Percentiles rank a stretch among this genome's conserved stretches.
These are phyloP conservation scores for Phialemonium atrogriseum DNA, from an alignment of 2,329 filamentous ascomycete genomes.

Conservation along the genomic window DNA sequence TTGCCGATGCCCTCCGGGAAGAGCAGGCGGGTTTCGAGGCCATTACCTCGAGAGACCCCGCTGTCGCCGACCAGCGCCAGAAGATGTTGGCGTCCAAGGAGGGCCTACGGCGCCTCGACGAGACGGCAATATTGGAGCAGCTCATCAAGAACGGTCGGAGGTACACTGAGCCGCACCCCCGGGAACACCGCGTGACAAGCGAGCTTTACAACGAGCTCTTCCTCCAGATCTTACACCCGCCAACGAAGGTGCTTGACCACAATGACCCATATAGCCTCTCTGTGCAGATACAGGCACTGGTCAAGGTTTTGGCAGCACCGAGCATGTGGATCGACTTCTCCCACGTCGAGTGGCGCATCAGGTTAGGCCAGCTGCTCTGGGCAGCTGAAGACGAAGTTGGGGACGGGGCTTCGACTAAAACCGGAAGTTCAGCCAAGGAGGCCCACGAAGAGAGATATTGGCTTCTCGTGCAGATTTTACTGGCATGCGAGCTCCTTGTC, in stretches of 20 bases:
- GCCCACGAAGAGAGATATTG: conserved; percentile 57
- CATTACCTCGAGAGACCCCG: conserved; percentile 43
- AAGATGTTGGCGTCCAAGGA: conserved; percentile 45
- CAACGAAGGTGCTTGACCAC: conserved; percentile 46
- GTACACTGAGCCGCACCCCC: conserved; percentile 44
- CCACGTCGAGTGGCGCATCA: conserved; percentile 65
- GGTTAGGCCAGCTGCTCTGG: conserved; percentile 66
- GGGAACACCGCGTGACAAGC: conserved; percentile 39
- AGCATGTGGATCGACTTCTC: conserved; percentile 71
- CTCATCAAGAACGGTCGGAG: conserved; percentile 47
- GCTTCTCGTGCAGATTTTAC: conserved; percentile 56
- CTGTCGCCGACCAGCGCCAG: conserved; percentile 49
- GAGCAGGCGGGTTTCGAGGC: conserved; percentile 53
- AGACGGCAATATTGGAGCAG: conserved; percentile 49
- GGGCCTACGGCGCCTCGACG: conserved; percentile 46
- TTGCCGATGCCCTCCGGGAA: conserved; percentile 56
- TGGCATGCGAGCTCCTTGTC: conserved; percentile 57
- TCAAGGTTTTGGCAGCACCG: conserved; percentile 55
- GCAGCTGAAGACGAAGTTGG: conserved; percentile 46
- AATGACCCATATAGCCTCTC: conserved; percentile 54
- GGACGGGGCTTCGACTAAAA: conserved; percentile 42
- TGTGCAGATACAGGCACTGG: conserved; percentile 61
- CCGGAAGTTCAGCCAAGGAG: conserved; percentile 39
- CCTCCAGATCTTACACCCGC: conserved; percentile 48
- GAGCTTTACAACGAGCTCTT: conserved; percentile 58